Evolutionary conservation across 179 eudicot genomes (phyloP).

Genomic region (Corrigiola litoralis): DNA sequence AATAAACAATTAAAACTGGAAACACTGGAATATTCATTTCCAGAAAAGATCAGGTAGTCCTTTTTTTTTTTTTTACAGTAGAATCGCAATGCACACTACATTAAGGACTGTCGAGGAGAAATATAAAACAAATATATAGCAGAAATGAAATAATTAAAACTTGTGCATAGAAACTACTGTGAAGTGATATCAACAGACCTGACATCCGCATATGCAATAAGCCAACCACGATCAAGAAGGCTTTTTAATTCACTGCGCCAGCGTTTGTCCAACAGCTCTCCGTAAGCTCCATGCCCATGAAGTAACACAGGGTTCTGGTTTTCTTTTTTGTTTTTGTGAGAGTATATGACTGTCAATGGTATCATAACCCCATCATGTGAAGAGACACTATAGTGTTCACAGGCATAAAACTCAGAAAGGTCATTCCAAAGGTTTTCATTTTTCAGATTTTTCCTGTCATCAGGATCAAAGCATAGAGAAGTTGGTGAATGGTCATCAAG

Average conservation of each 20-base stretch:
- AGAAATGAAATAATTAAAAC: not conserved
- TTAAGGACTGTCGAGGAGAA: not conserved
- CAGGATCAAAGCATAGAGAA: conserved; percentile 29
- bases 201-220: conserved; percentile 96
- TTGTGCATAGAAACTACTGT: not conserved
- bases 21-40: not conserved
- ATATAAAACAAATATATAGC: not conserved
- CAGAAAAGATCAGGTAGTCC: not conserved
- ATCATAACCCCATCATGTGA: conserved; percentile 68
- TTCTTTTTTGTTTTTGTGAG: conserved; percentile 49
- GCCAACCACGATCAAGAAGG: conserved; percentile 99
- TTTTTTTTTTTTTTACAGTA: no score
- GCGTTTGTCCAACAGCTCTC: conserved; percentile 88
- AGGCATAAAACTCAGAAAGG: conserved; percentile 86
- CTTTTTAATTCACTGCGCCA: conserved; percentile 93
- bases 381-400: conserved; percentile 63
- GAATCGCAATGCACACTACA: not conserved
- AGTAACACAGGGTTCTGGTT: conserved; percentile 73
- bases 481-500: conserved; percentile 23
- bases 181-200: conserved; percentile 36
- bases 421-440: conserved; percentile 67
- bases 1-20: not conserved
- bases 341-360: conserved; percentile 75
- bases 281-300: conserved; percentile 95
- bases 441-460: conserved; percentile 21